A percentile compares a stretch with the other conserved stretches of the same genome.
phyloP scores from a whole-genome alignment of 805 yeast genomes.

The Starmerella gropengiesseri region DNA sequence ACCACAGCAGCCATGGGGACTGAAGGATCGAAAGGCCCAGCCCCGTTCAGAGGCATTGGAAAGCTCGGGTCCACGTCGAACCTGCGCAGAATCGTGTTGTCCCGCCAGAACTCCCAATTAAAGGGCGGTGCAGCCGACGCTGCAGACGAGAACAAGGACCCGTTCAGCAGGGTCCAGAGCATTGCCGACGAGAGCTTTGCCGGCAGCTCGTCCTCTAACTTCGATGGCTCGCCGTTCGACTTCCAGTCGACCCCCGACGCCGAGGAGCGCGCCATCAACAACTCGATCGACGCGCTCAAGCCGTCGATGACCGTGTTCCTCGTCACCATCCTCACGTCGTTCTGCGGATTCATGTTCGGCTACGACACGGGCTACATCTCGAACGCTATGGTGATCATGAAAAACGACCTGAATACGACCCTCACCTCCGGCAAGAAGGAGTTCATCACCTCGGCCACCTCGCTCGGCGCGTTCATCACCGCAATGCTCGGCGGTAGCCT shows the following conservation, averaged over 20 bases:
- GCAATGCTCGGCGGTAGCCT: slow-evolving; percentile 66
- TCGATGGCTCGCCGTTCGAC: slow-evolving; percentile 1
- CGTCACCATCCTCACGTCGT: slow-evolving; percentile 61
- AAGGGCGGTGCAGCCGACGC: neutral
- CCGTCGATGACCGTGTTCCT: slow-evolving; percentile 49
- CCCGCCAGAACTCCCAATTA: slow-evolving; percentile 9
- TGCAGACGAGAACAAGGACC: neutral
- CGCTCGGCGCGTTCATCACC: slow-evolving; percentile 81
- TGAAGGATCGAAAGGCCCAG: neutral
- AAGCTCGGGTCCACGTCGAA: neutral
- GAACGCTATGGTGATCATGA: slow-evolving; percentile 78
- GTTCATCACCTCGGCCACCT: slow-evolving; percentile 86
- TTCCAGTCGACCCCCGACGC: neutral
- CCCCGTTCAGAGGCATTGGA: neutral
- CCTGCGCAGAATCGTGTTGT: slow-evolving; percentile 7
- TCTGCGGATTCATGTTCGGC: slow-evolving; percentile 95
- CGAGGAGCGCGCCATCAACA: slow-evolving; percentile 16
- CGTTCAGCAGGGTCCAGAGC: slow-evolving; percentile 2
- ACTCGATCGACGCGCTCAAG: slow-evolving; percentile 27
- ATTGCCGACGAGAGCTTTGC: neutral
- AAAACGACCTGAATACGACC: slow-evolving; percentile 47
- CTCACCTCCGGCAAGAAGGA: slow-evolving; percentile 75
- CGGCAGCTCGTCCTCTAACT: slow-evolving; percentile 5
- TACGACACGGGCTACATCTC: slow-evolving; percentile 97
- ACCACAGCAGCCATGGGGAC: too few species aligned